These are phyloP conservation scores for Trichosporon faecale DNA, from an alignment of 1,284 basidiomycete species.

Conservation along the genomic window DNA sequence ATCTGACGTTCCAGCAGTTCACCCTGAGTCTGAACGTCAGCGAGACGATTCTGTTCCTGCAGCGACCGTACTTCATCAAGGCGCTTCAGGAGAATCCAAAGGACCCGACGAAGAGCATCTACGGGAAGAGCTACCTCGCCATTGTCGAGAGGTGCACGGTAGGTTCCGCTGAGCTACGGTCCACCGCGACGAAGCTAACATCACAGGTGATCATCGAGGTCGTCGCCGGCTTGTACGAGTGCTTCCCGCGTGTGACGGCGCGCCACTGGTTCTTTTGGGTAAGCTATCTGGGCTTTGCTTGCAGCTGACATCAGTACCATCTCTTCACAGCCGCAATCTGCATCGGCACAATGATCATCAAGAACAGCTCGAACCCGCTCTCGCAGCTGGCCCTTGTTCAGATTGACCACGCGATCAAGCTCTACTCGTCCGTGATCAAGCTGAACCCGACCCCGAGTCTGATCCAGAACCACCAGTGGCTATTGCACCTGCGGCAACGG, in stretches of 20 bases:
- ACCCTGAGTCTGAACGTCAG: constrained; percentile 34
- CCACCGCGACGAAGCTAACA: neutral
- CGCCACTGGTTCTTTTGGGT: constrained; percentile 44
- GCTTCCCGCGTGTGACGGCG: constrained; percentile 31
- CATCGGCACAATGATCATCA: constrained; percentile 31
- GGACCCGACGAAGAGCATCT: constrained; percentile 29
- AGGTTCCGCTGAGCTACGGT: neutral
- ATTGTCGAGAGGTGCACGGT: constrained; percentile 40
- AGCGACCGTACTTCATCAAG: constrained; percentile 37
- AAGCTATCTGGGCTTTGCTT: neutral
- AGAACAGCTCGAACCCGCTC: constrained; percentile 26
- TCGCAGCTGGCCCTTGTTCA: constrained; percentile 22
- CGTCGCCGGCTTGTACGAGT: constrained; percentile 27
- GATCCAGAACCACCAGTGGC: constrained; percentile 35
- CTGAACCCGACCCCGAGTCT: constrained; percentile 25
- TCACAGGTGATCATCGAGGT: constrained; percentile 34
- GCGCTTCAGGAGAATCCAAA: constrained; percentile 30
- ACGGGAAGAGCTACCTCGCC: constrained; percentile 33
- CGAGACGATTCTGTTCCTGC: constrained; percentile 35
- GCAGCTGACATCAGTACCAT: constrained; percentile 32
- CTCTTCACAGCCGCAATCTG: constrained; percentile 40
- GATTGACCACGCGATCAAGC: constrained; percentile 31
- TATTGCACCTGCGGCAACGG: constrained; percentile 29
- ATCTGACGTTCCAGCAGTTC: constrained; percentile 37
- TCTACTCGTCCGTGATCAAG: constrained; percentile 27